Percentiles rank a stretch among this genome's conserved stretches.
phyloP scores from a whole-genome alignment of 768 basidiomycete genomes.

The Boletus bicolor region DNA sequence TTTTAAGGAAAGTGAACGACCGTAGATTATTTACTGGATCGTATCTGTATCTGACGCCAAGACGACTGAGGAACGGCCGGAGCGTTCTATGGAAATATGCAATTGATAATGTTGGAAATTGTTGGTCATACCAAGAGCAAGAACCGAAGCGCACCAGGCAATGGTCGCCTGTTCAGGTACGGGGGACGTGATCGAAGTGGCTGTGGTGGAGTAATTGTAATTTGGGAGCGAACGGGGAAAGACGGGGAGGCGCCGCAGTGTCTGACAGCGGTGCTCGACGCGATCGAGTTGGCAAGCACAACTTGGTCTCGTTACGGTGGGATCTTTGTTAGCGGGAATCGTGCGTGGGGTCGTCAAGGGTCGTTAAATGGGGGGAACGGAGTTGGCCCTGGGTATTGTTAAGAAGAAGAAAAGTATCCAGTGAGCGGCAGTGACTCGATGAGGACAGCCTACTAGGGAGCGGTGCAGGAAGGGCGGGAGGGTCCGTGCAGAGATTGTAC shows the following conservation, averaged over 20 bases:
- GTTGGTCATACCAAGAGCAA: constrained; percentile 33
- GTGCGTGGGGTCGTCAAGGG: constrained; percentile 26
- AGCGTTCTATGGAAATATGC: constrained; percentile 34
- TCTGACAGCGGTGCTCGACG: constrained; percentile 1
- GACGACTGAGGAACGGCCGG: constrained; percentile 25
- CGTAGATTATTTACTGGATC: constrained; percentile 17
- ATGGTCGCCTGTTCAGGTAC: constrained; percentile 30
- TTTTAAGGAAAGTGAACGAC: constrained; percentile 27
- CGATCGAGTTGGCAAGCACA: constrained; percentile 3
- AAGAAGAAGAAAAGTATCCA: not conserved
- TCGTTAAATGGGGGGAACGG: constrained; percentile 22
- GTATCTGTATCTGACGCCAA: constrained; percentile 26
- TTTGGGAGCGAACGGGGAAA: constrained; percentile 17
- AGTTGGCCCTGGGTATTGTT: not conserved
- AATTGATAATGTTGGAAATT: constrained; percentile 36
- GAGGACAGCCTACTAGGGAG: constrained; percentile 11
- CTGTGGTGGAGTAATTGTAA: constrained; percentile 35
- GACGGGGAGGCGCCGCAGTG: constrained; percentile 18
- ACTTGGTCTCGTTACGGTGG: not conserved
- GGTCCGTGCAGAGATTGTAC: not conserved
- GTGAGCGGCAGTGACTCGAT: not conserved
- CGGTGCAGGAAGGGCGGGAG: constrained; percentile 2
- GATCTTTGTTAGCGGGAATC: not conserved
- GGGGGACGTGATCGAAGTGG: constrained; percentile 32
- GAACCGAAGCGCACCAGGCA: constrained; percentile 31